Conservation (phyloP, 208 protist species). For the Trypanosoma boissoni region DNA sequence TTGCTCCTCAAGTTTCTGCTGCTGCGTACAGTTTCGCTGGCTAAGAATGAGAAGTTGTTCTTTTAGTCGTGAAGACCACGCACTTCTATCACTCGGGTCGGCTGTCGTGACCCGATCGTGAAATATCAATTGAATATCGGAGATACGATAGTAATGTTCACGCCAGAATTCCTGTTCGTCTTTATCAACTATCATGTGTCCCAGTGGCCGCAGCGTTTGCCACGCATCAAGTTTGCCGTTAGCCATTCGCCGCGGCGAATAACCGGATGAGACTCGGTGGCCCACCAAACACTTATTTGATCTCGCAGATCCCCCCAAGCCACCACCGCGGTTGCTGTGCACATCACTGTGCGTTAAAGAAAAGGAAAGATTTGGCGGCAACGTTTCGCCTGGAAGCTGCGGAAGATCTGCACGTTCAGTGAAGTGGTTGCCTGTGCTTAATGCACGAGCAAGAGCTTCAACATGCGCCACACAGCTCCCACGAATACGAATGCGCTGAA, state of each 20-base stretch:
- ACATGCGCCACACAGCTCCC: conserved; percentile 81
- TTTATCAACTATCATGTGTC: conserved; percentile 35
- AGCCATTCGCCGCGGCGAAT: conserved; percentile 16
- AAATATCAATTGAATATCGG: conserved; percentile 55
- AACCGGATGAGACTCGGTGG: conserved; percentile 23
- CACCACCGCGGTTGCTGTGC: neutral
- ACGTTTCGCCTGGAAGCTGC: neutral
- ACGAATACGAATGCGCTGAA: conserved; percentile 84
- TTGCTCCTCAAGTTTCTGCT: conserved; percentile 1
- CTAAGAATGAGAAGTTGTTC: conserved; percentile 34
- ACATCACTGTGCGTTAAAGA: conserved; percentile 19
- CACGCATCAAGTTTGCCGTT: conserved; percentile 13
- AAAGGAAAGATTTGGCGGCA: conserved; percentile 42
- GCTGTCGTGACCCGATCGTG: conserved; percentile 65
- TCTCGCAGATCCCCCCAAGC: too few relatives aligned
- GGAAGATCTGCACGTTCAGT: conserved; percentile 33
- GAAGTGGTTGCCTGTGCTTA: conserved; percentile 61
- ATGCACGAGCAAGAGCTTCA: conserved; percentile 49
- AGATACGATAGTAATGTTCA: conserved; percentile 71
- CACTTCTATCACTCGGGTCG: conserved; percentile 34
- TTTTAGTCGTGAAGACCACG: conserved; percentile 32
- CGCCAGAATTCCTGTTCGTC: conserved; percentile 82
- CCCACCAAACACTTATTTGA: conserved; percentile 25
- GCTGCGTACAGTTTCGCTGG: conserved; percentile 26
- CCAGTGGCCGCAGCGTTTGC: conserved; percentile 22